Percentiles rank a stretch among this genome's conserved stretches.
Conservation (phyloP, 495 filamentous ascomycete genomes). For the Aspergillus saccharolyticus region DNA sequence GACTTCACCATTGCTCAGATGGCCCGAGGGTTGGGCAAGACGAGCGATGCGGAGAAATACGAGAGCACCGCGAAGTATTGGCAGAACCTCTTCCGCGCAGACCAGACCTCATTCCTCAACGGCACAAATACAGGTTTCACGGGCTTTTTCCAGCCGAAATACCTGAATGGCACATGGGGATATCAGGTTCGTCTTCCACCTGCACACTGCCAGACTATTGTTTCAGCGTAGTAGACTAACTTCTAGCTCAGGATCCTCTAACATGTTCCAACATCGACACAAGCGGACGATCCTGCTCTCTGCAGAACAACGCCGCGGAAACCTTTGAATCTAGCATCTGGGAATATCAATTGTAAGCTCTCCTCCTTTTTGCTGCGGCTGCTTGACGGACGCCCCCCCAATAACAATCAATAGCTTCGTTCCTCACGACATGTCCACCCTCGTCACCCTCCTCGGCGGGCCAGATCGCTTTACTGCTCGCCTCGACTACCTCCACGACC, state of each 20-base stretch:
- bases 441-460: slow-evolving; percentile 58
- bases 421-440: slow-evolving; percentile 64
- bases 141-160: slow-evolving; percentile 65
- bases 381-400: too few relatives aligned
- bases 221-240: slow-evolving; percentile 1
- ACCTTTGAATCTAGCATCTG: slow-evolving; percentile 67
- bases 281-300: slow-evolving; percentile 55
- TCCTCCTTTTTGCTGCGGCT: too few relatives aligned
- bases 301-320: slow-evolving; percentile 46
- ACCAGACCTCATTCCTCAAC: slow-evolving; percentile 43
- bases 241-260: slow-evolving; percentile 48
- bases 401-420: slow-evolving; percentile 52
- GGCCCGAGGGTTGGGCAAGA: slow-evolving; percentile 51
- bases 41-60: slow-evolving; percentile 54
- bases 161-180: slow-evolving; percentile 54
- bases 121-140: slow-evolving; percentile 46
- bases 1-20: slow-evolving; percentile 59
- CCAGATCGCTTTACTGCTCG: slow-evolving; percentile 52
- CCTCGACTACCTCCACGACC: slow-evolving; percentile 58
- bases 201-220: neutral
- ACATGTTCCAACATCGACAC: slow-evolving; percentile 41
- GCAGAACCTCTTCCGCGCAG: slow-evolving; percentile 63
- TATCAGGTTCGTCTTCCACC: slow-evolving; percentile 24
- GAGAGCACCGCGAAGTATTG: slow-evolving; percentile 57
- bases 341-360: slow-evolving; percentile 61